Evolutionary conservation across 2,329 filamentous ascomycete species (phyloP), one percentile per base, ranked within the genome.

Genomic region (Colletotrichum scovillei): DNA sequence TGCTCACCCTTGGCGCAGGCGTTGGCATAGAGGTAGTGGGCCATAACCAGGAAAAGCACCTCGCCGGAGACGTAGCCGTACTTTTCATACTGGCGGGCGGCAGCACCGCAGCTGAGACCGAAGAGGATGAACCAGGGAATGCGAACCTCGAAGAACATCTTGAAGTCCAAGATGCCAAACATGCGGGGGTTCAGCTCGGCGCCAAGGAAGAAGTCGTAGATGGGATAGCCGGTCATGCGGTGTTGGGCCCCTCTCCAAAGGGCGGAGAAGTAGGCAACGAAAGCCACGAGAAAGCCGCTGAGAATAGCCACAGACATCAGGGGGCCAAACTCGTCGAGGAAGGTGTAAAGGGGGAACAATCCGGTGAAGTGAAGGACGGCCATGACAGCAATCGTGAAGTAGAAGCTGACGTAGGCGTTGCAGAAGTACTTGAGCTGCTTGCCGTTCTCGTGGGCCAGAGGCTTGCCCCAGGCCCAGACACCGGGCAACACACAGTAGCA

Each of bases 121-220:
- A 97, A 92, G 57, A 98, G 89, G 76, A 97, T 95, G 84, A 92
- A 98, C 95, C 95, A 98, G 49, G 95, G 95, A 76, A 98, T 89
- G 77, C 95, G 93, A 74, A 98, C 95, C 82, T 98, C 95, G 79
- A 95, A 97, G 85, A 98, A 98, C 95, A 97, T 97, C 87, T 97
- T 97, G 86, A 97, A 95, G 84, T 97, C 95, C 67, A 97, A 86
- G 77, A 95, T 93, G 35, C 93, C 93, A 80, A 74, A 74, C 87
- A 98, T 90, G 75, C 95, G 90, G 1, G 95, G 95, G 86, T 97
- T 97, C 70, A 97, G 87, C 85, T 97, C 95, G 5, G 94, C 93
- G 53, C 95, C 95, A 90, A 97, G 95, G 87, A 97, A 97, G 86
- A 97, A 97, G 84, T 97, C 95, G 81, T 97, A 97, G 80, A 97